These are phyloP conservation scores for Sphaerosporella brunnea DNA, from an alignment of 495 filamentous ascomycete species.

Conservation along the genomic window DNA sequence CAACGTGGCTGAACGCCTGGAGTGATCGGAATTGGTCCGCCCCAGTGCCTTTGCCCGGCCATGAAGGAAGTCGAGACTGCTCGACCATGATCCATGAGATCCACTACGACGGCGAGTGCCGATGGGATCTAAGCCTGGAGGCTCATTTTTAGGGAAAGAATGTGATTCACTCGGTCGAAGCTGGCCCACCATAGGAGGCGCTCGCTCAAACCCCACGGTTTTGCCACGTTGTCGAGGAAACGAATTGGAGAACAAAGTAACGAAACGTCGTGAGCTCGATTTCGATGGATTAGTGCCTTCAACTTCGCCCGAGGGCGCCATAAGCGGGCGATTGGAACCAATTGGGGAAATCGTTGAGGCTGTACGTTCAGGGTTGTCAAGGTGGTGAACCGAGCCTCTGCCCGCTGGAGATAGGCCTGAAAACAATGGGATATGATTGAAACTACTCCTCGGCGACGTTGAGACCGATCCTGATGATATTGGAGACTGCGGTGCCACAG, in stretches of 20 bases:
- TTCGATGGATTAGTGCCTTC: constrained; percentile 11
- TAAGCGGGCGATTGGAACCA: constrained; percentile 20
- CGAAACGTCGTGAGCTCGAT: constrained; percentile 34
- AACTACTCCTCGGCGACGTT: constrained; percentile 40
- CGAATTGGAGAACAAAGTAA: constrained; percentile 39
- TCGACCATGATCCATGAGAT: constrained; percentile 43
- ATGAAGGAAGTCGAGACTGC: constrained; percentile 31
- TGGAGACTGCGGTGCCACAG: constrained; percentile 49
- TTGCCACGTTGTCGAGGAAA: constrained; percentile 60
- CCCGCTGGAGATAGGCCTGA: not conserved
- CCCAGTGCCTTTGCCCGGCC: constrained; percentile 21
- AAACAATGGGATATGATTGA: constrained; percentile 39
- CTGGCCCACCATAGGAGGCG: constrained; percentile 46
- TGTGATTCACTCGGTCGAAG: constrained; percentile 64
- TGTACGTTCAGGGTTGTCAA: not conserved
- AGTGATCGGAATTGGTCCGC: constrained; percentile 24
- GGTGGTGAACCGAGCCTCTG: not conserved
- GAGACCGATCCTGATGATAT: constrained; percentile 45
- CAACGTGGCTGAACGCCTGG: constrained; percentile 27
- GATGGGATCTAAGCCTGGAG: constrained; percentile 43
- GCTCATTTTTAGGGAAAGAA: constrained; percentile 52
- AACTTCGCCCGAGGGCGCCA: constrained; percentile 2
- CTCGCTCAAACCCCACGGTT: constrained; percentile 42
- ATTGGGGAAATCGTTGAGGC: constrained; percentile 21
- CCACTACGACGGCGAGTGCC: constrained; percentile 45